A percentile compares a stretch with the other conserved stretches of the same genome.
These are phyloP conservation scores for Botrytis porri DNA, from an alignment of 2,329 filamentous ascomycete species.

Conservation along the genomic window DNA sequence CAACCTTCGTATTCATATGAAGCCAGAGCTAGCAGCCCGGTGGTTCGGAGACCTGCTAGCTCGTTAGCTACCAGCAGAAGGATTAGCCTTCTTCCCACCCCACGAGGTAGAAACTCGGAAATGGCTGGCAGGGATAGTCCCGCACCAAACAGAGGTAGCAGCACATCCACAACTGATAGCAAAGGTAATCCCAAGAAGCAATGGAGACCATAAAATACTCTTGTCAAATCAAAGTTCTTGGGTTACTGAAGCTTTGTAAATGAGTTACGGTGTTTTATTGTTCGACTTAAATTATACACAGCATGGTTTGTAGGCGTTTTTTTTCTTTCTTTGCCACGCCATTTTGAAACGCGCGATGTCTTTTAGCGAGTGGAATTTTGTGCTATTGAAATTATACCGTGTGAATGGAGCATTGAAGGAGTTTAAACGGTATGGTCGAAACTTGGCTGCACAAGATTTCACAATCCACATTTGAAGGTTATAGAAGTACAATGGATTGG, in stretches of 20 bases:
- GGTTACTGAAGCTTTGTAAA: conserved; percentile 1
- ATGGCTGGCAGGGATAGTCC: conserved; percentile 49
- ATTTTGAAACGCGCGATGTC: conserved; percentile 8
- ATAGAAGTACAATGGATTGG: neutral
- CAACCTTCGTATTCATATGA: conserved; percentile 45
- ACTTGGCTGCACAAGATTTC: conserved; percentile 14
- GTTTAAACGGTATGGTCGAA: conserved; percentile 11
- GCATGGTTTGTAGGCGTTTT: conserved; percentile 11
- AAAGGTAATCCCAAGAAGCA: conserved; percentile 30
- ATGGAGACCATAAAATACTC: conserved; percentile 27
- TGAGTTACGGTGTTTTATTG: neutral
- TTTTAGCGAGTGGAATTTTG: conserved; percentile 18
- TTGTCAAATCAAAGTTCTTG: neutral
- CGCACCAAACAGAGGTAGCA: conserved; percentile 40
- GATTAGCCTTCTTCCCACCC: conserved; percentile 52
- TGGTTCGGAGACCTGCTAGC: conserved; percentile 50
- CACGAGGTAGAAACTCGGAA: conserved; percentile 35
- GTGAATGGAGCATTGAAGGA: conserved; percentile 12
- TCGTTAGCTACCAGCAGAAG: conserved; percentile 53
- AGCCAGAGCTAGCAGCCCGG: conserved; percentile 33
- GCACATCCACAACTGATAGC: conserved; percentile 30
- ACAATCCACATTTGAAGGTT: conserved; percentile 4
- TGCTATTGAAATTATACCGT: conserved; percentile 6
- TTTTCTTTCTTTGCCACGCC: conserved; percentile 7
- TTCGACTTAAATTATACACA: neutral